phyloP scores from a whole-genome alignment of 176 grass and related monocot genomes.

The Triticum turgidum region DNA sequence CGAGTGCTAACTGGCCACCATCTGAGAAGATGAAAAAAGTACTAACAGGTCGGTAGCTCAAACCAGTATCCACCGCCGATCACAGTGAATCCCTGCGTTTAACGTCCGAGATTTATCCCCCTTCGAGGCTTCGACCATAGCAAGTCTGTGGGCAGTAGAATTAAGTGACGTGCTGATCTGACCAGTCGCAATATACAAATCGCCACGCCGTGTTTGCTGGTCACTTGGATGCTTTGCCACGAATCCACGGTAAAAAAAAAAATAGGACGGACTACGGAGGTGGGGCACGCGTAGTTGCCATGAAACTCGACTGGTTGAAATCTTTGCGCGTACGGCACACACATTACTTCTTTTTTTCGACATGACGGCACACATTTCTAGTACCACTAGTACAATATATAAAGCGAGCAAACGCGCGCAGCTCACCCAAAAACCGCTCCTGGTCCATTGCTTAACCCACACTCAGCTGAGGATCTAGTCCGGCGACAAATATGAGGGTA shows the following conservation, averaged over 20 bases:
- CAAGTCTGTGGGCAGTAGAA: neutral
- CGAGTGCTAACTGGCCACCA: neutral
- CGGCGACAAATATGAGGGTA: constrained; percentile 27
- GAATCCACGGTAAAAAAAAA: neutral
- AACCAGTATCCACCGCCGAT: neutral
- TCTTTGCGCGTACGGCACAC: neutral
- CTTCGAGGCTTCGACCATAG: neutral
- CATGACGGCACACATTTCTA: neutral
- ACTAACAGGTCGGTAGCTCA: neutral
- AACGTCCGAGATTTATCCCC: neutral
- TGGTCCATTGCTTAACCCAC: neutral
- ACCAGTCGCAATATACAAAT: neutral
- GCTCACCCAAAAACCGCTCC: neutral
- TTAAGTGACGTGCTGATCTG: neutral
- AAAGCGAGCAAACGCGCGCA: neutral
- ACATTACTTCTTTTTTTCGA: too few species aligned
- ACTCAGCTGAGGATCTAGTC: neutral
- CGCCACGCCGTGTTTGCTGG: neutral
- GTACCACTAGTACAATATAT: neutral
- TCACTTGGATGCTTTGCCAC: neutral
- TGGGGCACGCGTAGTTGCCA: neutral
- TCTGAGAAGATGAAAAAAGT: too few species aligned
- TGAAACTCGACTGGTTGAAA: neutral
- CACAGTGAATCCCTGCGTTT: neutral
- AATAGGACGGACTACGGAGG: too few species aligned